These are phyloP conservation scores for Excoecaria cochinchinensis DNA, from an alignment of 345 rosid species.

Conservation along the genomic window DNA sequence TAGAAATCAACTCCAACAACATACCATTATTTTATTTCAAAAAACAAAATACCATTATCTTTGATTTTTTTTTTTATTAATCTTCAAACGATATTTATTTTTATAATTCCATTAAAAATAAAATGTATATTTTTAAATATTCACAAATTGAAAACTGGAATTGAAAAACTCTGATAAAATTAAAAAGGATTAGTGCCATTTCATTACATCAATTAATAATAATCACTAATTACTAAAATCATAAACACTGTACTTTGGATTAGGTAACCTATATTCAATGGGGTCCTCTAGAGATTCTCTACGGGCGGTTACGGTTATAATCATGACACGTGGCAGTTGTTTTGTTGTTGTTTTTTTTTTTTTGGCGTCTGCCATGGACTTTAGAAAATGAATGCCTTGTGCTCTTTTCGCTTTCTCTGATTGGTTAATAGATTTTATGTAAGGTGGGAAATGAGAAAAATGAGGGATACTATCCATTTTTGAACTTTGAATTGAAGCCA, in stretches of 20 bases:
- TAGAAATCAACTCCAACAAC: constrained; percentile 3
- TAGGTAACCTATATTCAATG: constrained; percentile 14
- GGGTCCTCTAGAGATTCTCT: neutral
- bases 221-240: neutral
- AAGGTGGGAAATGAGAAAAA: constrained; percentile 36
- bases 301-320: neutral
- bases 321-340: constrained; percentile 24
- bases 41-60: no score
- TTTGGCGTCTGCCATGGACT: neutral
- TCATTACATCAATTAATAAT: no score
- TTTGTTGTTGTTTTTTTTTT: neutral
- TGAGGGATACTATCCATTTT: constrained; percentile 33
- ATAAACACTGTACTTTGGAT: neutral
- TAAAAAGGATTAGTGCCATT: no score
- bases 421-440: neutral
- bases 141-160: no score
- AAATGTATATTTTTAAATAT: no score
- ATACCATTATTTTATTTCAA: no score
- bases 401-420: neutral
- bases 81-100: no score
- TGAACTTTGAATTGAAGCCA: constrained; percentile 19
- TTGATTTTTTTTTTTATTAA: no score
- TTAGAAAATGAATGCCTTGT: neutral
- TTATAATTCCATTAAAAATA: no score
- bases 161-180: no score